Evolutionary conservation across 176 grass and related monocot genomes (phyloP), one percentile per base, ranked within the genome.

Genomic region (Juncus inflexus): DNA sequence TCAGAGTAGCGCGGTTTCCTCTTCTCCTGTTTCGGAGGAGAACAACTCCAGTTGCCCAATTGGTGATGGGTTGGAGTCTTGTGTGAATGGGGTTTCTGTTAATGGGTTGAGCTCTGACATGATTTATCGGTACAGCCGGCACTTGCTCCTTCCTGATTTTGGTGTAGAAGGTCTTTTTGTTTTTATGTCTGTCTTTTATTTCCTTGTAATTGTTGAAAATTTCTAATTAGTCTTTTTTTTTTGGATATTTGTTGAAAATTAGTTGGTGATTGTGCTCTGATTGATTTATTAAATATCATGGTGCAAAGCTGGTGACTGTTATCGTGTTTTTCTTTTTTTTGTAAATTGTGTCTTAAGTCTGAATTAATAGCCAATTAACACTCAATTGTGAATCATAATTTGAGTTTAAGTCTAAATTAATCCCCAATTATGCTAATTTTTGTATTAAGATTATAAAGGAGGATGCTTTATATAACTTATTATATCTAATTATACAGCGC

Each of bases 71-170:
- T 42, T 56, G 40, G 16, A 10, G 2, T 35, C 16, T 69, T 55
- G 12, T 5, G 42, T 12, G 6, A 80, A 79, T 19, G 81, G 64
- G 9, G n/a, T 72, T 8, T 13, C 40, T 1, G 16, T 6, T 0
- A 51, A 47, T 37, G 70, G 65, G 2, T 75, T 96, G 14, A 79
- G 78, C 6, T 28, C 50, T 14, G 70, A 91, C 37, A 96, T 96
- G 91, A 80, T 91, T 58, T 83, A 79, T 37, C 76, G 91, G 52
- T 96, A 91, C 52, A 88, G 91, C 58, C 87, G 91, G 62, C 91
- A 96, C 61, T 84, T 96, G 53, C 66, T 96, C 61, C 91, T 96
- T 15, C 82, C 84, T 37, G 84, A 96, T 77, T 91, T 96, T 64
- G 92, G 87, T 2, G 82, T 91, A 36, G 70, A 88, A 91, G 87